Conservation (phyloP, 129 eudicot genomes). For the Apium graveolens region DNA sequence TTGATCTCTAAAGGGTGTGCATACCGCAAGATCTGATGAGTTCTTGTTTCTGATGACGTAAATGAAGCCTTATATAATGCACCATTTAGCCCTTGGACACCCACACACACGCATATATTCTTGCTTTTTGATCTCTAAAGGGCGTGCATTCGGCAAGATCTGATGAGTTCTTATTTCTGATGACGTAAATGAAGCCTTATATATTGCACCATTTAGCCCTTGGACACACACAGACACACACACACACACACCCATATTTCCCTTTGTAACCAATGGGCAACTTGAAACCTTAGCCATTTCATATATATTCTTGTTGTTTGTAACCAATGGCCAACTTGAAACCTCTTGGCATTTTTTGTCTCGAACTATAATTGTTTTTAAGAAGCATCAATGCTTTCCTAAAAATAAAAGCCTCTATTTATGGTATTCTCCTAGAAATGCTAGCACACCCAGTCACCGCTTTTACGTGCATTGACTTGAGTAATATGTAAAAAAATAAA, state of each 20-base stretch:
- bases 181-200: neutral
- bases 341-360: neutral
- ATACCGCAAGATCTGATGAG: neutral
- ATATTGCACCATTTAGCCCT: neutral
- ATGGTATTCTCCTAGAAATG: neutral
- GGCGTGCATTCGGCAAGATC: neutral
- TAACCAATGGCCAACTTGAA: neutral
- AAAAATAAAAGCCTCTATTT: too few relatives aligned
- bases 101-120: too few relatives aligned
- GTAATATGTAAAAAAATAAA: neutral
- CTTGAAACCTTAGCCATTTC: neutral
- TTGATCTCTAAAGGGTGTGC: neutral
- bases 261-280: neutral
- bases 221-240: too few relatives aligned
- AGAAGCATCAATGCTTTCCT: neutral
- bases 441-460: neutral
- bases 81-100: neutral
- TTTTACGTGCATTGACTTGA: neutral
- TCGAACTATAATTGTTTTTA: too few relatives aligned
- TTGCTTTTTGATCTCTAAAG: neutral
- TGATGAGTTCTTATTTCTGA: neutral
- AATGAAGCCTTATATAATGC: neutral
- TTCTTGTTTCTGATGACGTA: neutral
- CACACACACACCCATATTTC: too few relatives aligned
- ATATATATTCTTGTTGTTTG: too few relatives aligned